Percentiles rank a stretch among this genome's conserved stretches.
Conservation (phyloP, 2,329 filamentous ascomycete species). For the Fusarium sp. region DNA sequence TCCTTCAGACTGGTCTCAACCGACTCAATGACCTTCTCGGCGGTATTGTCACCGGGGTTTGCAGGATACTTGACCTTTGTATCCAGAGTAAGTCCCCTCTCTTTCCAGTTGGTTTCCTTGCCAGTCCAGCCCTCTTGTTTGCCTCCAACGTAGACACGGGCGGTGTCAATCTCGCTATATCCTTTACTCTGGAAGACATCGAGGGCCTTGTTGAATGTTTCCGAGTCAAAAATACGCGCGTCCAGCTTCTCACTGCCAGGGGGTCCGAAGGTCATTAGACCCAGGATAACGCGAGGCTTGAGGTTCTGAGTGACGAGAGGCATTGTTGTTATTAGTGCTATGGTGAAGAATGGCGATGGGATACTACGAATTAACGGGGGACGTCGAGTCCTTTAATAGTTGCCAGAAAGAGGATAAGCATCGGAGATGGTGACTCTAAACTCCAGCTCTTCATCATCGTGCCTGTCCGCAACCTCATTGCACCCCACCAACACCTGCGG, state of each 20-base stretch:
- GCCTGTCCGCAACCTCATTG: conserved; percentile 10
- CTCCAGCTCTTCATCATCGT: conserved; percentile 38
- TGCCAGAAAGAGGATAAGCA: neutral
- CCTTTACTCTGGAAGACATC: conserved; percentile 83
- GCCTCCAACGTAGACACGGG: conserved; percentile 79
- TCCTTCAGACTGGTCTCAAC: conserved; percentile 79
- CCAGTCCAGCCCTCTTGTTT: conserved; percentile 85
- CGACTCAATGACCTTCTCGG: conserved; percentile 73
- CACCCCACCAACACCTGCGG: conserved; percentile 33
- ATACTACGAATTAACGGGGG: neutral
- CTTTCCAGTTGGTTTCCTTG: conserved; percentile 79
- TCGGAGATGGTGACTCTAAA: conserved; percentile 43
- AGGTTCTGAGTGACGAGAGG: conserved; percentile 60
- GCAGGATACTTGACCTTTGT: conserved; percentile 81
- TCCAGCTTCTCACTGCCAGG: conserved; percentile 66
- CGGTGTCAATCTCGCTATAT: conserved; percentile 90
- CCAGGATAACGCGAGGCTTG: conserved; percentile 82
- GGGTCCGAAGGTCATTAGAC: conserved; percentile 89
- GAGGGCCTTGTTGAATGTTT: conserved; percentile 79
- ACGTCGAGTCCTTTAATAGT: conserved; percentile 22
- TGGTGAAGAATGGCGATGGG: neutral
- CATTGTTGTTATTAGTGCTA: conserved; percentile 54
- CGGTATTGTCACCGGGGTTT: conserved; percentile 71
- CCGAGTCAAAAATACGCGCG: conserved; percentile 77
- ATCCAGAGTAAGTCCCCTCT: conserved; percentile 81